These are phyloP conservation scores for Aureobasidium zeae DNA, from an alignment of 2,329 filamentous ascomycete species.

Conservation along the genomic window DNA sequence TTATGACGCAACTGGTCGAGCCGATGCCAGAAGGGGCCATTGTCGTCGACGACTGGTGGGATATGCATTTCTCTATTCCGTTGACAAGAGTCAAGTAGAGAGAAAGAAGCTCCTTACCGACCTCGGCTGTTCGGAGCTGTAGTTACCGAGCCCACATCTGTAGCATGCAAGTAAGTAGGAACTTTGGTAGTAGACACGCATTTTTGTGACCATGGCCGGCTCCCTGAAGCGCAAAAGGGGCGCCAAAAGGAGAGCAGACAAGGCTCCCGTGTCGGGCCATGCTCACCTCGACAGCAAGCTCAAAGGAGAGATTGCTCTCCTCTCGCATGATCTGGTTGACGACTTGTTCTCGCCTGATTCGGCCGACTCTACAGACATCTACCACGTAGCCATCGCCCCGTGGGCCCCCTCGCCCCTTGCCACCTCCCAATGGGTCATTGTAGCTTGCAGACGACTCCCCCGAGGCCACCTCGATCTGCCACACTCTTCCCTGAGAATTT, in stretches of 20 bases:
- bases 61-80: too few species aligned
- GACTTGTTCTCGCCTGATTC: constrained; percentile 59
- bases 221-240: constrained; percentile 45
- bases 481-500: constrained; percentile 71
- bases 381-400: constrained; percentile 61
- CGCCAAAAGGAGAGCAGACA: constrained; percentile 46
- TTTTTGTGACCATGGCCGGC: constrained; percentile 40
- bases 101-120: too few species aligned
- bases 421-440: constrained; percentile 70
- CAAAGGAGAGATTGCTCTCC: constrained; percentile 72
- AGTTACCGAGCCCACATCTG: constrained; percentile 3
- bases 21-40: too few species aligned
- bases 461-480: constrained; percentile 48
- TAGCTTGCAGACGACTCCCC: constrained; percentile 57
- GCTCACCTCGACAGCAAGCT: constrained; percentile 78
- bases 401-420: constrained; percentile 54
- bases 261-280: constrained; percentile 66
- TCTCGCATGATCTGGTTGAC: constrained; percentile 77
- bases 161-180: too few species aligned
- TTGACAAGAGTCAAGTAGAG: too few species aligned
- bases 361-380: constrained; percentile 9
- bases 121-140: constrained; percentile 8
- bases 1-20: too few species aligned
- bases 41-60: too few species aligned
- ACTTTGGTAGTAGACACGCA: too few species aligned